Conservation (phyloP, 306 rosid species). For the Vigna trinervia region DNA sequence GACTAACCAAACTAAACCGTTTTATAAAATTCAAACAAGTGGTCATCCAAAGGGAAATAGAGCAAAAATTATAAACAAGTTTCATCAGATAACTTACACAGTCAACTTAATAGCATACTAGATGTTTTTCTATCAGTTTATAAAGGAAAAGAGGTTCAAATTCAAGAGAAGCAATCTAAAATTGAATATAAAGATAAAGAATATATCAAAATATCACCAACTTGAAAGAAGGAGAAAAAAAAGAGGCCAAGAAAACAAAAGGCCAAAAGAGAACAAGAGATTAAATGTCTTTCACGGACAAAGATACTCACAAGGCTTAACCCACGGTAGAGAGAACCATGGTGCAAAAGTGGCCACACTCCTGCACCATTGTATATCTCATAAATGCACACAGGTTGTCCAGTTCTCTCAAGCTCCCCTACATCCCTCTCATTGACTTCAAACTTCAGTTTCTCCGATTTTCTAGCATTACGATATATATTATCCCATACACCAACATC, state of each 20-base stretch:
- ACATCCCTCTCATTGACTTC: conserved; percentile 97
- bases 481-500: conserved; percentile 79
- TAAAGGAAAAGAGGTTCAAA: conserved; percentile 35
- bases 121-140: conserved; percentile 16
- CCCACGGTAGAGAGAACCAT: conserved; percentile 95
- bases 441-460: conserved; percentile 85
- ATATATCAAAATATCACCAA: conserved; percentile 35
- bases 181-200: conserved; percentile 33
- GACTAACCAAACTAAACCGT: conserved; percentile 28
- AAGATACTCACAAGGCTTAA: conserved; percentile 85
- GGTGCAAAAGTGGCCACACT: conserved; percentile 92
- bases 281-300: conserved; percentile 22
- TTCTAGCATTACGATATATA: conserved; percentile 86
- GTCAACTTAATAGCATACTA: conserved; percentile 10
- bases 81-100: background rate
- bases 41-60: conserved; percentile 34
- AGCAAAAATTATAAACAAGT: conserved; percentile 34
- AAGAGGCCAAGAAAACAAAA: background rate
- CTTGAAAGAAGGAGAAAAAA: conserved; percentile 5
- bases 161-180: conserved; percentile 24
- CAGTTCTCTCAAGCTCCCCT: conserved; percentile 97
- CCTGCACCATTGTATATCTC: conserved; percentile 91
- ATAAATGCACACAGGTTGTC: conserved; percentile 87
- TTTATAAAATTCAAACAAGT: conserved; percentile 32
- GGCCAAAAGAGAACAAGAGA: conserved; percentile 34